Percentiles rank a stretch among this genome's conserved stretches.
phyloP scores from a whole-genome alignment of 805 yeast genomes.

The Suhomyces kilbournensis region DNA sequence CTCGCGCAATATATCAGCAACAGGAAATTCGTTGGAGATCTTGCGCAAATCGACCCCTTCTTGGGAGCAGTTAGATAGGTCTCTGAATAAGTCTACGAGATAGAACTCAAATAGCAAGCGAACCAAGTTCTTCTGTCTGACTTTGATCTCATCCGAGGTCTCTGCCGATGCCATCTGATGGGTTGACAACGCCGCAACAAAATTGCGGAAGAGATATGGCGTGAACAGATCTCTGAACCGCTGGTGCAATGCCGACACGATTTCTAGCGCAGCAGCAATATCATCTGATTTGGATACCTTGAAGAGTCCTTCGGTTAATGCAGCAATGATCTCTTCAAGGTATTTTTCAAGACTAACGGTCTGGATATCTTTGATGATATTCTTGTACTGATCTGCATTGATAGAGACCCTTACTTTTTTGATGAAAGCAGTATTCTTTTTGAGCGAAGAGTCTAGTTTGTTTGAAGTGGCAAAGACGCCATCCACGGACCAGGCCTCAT shows the following conservation, averaged over 20 bases:
- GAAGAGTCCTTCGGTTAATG: constrained; percentile 59
- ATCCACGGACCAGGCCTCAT: constrained; percentile 53
- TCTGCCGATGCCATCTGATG: constrained; percentile 21
- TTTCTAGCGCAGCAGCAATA: constrained; percentile 59
- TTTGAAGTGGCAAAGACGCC: constrained; percentile 10
- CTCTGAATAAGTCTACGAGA: constrained; percentile 53
- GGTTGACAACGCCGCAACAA: constrained; percentile 39
- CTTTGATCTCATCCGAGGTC: constrained; percentile 38
- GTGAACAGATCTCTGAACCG: constrained; percentile 60
- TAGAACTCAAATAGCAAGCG: constrained; percentile 57
- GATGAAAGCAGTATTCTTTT: constrained; percentile 78
- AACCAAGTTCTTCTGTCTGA: constrained; percentile 45
- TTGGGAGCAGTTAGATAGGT: constrained; percentile 40
- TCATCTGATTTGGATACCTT: constrained; percentile 56
- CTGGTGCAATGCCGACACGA: constrained; percentile 73
- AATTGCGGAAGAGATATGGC: constrained; percentile 27
- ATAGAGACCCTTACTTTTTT: constrained; percentile 62
- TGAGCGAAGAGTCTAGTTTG: constrained; percentile 69
- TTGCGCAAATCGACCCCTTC: constrained; percentile 35
- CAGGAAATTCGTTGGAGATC: constrained; percentile 21
- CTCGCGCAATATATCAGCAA: constrained; percentile 41
- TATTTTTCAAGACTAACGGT: constrained; percentile 70
- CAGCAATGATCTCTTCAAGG: constrained; percentile 62
- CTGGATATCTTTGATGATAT: constrained; percentile 58
- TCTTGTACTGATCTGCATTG: constrained; percentile 45